Conservation (phyloP, 495 filamentous ascomycete species). For the Saxispiralis lemnorum region DNA sequence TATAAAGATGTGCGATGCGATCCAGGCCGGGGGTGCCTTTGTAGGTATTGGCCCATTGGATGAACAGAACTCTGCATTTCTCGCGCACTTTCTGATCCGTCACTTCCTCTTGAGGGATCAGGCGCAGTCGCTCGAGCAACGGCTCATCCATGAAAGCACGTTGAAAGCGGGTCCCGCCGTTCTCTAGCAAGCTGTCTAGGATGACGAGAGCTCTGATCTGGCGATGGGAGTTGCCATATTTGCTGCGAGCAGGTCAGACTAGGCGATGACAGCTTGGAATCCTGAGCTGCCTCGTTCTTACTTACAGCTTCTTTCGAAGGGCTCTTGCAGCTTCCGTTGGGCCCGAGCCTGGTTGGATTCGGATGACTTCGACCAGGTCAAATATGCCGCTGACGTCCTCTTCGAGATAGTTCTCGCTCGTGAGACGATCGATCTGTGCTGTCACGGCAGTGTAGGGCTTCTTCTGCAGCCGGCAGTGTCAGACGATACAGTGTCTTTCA, state of each 20-base stretch:
- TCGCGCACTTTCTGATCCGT: constrained; percentile 71
- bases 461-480: constrained; percentile 37
- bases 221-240: constrained; percentile 84
- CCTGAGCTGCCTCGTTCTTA: constrained; percentile 1
- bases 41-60: constrained; percentile 73
- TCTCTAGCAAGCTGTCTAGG: constrained; percentile 86
- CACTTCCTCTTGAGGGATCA: constrained; percentile 67
- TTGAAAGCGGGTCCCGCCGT: constrained; percentile 79
- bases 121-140: constrained; percentile 78
- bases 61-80: constrained; percentile 72
- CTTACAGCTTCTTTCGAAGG: constrained; percentile 86
- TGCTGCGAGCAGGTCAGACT: constrained; percentile 30
- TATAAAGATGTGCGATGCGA: constrained; percentile 61
- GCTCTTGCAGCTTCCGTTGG: constrained; percentile 83
- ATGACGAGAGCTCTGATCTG: constrained; percentile 81
- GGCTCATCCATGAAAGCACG: constrained; percentile 77
- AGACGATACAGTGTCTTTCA: too few relatives aligned
- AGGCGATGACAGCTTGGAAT: too few relatives aligned
- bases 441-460: constrained; percentile 91
- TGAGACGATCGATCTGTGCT: constrained; percentile 82
- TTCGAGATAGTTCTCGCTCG: constrained; percentile 72
- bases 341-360: constrained; percentile 61
- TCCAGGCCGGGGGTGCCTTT: constrained; percentile 67
- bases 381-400: constrained; percentile 84
- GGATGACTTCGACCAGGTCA: constrained; percentile 83